Evolutionary conservation across 495 filamentous ascomycete species (phyloP), one percentile per base, ranked within the genome.

Genomic region (Aspergillus cristatus): DNA sequence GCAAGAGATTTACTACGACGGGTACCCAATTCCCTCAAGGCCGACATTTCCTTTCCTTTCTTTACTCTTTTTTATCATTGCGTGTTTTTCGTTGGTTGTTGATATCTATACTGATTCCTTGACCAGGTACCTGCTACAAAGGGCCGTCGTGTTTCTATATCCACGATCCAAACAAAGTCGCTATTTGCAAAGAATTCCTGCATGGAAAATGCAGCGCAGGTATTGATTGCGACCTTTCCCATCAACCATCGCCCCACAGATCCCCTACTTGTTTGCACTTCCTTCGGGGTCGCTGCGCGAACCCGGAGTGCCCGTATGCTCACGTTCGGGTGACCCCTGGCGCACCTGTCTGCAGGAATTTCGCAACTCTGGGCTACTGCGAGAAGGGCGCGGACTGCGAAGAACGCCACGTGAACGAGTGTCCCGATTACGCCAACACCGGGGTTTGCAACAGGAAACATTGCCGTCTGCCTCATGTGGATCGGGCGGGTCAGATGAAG

Each of bases 381-480:
- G 80, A 84, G 38, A 84, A 86, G 54, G 91, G 91, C 32, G 70
- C 70, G 29, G 55, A 65, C 30, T 98, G 91, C 55, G 54, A 78
- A 40, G 79, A 94, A 43, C 84, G 86, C 43, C 91, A 98, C 60
- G 79, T 85, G 38, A 67, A 75, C 59, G 91, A 96, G 56, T 98
- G 91, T 53, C 91, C 91, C 32, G 85, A 96, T 55, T 94, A 93
- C 68, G 83, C 84, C 70, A 94, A 95, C 63, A 82, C 72, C 35
- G 90, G 89, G 42, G 63, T 70, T 25, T 98, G 91, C 76, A 80
- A 77, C 50, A 79, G 77, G 53, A 81, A 81, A 60, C 80, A 78
- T 24, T 98, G 91, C 69, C 80, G 76, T 51, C 68, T 96, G 42
- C 84, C 78, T 18, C 91, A 98, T 60, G 75, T 90, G 47, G 84